phyloP scores from a whole-genome alignment of 164 flowering plant species.

The Litsea cubeba region DNA sequence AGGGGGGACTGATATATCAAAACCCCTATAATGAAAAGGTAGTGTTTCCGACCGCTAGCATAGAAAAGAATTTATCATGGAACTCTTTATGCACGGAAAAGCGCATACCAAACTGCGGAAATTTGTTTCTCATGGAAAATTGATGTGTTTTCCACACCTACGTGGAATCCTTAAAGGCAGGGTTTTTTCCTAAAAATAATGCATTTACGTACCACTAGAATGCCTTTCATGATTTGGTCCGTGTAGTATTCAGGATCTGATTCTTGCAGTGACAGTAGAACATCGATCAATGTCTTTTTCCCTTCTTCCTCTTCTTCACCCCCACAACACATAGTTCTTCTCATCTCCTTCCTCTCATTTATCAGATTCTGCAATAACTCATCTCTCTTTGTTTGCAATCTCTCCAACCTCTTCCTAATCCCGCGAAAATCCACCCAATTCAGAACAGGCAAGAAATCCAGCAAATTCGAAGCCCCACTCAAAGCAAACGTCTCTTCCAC shows the following conservation, averaged over 20 bases:
- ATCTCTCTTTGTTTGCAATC: slow-evolving; percentile 16
- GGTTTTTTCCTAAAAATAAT: too few species aligned
- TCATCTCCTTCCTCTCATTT: slow-evolving; percentile 13
- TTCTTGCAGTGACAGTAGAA: slow-evolving; percentile 24
- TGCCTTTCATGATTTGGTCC: slow-evolving; percentile 28
- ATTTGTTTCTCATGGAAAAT: too few species aligned
- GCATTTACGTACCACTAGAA: slow-evolving; percentile 17
- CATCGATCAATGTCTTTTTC: slow-evolving; percentile 14
- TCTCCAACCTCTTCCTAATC: slow-evolving; percentile 20
- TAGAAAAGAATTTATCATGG: too few species aligned
- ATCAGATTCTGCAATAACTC: slow-evolving; percentile 21
- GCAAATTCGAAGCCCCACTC: slow-evolving; percentile 10
- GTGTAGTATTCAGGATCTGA: slow-evolving; percentile 32
- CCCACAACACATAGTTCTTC: not conserved
- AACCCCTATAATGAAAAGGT: too few species aligned
- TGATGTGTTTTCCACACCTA: too few species aligned
- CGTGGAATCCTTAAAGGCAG: too few species aligned
- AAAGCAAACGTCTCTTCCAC: slow-evolving; percentile 14
- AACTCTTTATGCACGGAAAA: too few species aligned
- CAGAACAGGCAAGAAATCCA: slow-evolving; percentile 28
- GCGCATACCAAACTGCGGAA: too few species aligned
- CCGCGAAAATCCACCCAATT: slow-evolving; percentile 16
- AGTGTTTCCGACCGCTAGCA: too few species aligned
- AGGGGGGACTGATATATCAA: too few species aligned
- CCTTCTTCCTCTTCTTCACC: not conserved